Evolutionary conservation across 2,329 filamentous ascomycete genomes (phyloP).

Genomic region (Aspergillus pseudoviridinutans): DNA sequence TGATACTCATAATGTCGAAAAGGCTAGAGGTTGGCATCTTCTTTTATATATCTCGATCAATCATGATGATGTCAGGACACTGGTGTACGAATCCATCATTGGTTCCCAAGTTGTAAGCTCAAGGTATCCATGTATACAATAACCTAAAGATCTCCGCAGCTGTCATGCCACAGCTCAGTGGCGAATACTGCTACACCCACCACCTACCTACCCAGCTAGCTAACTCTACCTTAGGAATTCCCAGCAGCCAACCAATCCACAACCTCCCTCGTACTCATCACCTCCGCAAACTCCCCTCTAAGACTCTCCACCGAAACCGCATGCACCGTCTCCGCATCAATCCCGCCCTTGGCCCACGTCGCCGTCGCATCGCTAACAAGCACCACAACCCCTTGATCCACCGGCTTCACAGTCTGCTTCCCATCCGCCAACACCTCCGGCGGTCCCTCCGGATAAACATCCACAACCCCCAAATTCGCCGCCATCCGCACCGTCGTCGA

Average conservation of each 20-base stretch:
- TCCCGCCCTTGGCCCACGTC: constrained; percentile 40
- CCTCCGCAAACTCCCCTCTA: constrained; percentile 44
- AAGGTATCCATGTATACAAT: too few species aligned
- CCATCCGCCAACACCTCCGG: constrained; percentile 17
- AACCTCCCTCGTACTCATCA: constrained; percentile 34
- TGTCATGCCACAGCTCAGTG: too few species aligned
- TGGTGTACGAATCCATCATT: too few species aligned
- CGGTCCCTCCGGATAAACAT: constrained; percentile 20
- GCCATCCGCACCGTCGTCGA: constrained; percentile 49
- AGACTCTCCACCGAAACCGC: constrained; percentile 43
- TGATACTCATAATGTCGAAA: too few species aligned
- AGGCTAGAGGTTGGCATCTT: too few species aligned
- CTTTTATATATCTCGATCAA: too few species aligned
- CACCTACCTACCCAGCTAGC: too few species aligned
- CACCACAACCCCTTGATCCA: constrained; percentile 34
- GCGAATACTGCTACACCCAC: too few species aligned
- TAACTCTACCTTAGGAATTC: too few species aligned
- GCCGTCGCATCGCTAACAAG: constrained; percentile 47
- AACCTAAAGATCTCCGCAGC: too few species aligned
- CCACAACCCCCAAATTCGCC: constrained; percentile 43
- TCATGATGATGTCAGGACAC: too few species aligned
- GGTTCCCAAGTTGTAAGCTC: too few species aligned
- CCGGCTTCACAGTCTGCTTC: constrained; percentile 11
- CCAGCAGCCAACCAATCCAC: constrained; percentile 20
- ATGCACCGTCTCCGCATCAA: constrained; percentile 47